Base-by-base conservation (phyloP, 805 yeast species). In the Candida palmyrensis region DNA sequence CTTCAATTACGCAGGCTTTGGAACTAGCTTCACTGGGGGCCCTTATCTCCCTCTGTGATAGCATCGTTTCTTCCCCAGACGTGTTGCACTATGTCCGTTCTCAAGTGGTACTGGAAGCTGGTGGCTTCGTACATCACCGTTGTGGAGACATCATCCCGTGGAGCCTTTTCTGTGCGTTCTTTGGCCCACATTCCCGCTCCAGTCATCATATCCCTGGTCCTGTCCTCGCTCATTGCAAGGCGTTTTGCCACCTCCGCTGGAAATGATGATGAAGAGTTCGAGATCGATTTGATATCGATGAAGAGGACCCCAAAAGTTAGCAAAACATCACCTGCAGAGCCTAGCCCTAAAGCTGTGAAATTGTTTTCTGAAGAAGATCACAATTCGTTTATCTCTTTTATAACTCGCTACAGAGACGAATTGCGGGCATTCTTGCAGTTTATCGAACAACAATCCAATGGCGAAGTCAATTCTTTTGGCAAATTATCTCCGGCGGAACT, bases 401-500 rank as follows among this genome's bases (percentile, higher is more conserved):
- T 11, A 21, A 21, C 9, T 9, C n/a, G n/a, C n/a, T n/a, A n/a
- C n/a, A n/a, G n/a, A n/a, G n/a, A n/a, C n/a, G 23, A 21, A 21
- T 9, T 9, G 9, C 9, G 23, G 11, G 23, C 23, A 9, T 9
- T 57, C 30, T 40, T 47, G 19, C 30, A 38, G 13, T 57, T 55
- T 32, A 38, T 55, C 27, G 14, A 20, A 6, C 31, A 36, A 7
- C 49, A 54, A 5, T 55, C 51, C 34, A 45, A 38, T 18, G 21
- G 43, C 26, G 51, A 53, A 31, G 40, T 55, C 37, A 35, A 35
- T 5, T 30, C 36, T 16, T 53, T 53, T 25, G 41, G 36, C 8
- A 53, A 55, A 29, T 47, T 56, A 30, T 49, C 57, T 4, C n/a
- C n/a, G n/a, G n/a, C n/a, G n/a, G 29, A 52, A 4, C 29, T 43